phyloP scores from a whole-genome alignment of 768 basidiomycete genomes.

The Xerocomus spinulosus region DNA sequence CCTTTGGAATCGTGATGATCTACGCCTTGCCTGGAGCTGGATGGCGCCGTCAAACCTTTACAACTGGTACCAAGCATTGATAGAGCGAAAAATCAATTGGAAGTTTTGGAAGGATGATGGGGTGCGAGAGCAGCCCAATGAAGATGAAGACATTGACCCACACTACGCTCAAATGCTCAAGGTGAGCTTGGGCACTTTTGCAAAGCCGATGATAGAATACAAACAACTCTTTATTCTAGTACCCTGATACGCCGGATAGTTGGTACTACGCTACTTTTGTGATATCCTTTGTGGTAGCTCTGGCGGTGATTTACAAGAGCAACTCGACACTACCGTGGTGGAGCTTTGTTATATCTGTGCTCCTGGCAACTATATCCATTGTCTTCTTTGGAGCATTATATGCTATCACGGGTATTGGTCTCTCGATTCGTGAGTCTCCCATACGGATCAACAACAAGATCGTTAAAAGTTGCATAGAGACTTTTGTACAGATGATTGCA shows the following conservation, averaged over 20 bases:
- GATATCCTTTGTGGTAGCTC: slow-evolving; percentile 41
- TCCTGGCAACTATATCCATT: slow-evolving; percentile 46
- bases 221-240: slow-evolving; percentile 14
- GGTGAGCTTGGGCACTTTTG: slow-evolving; percentile 24
- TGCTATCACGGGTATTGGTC: slow-evolving; percentile 41
- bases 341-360: slow-evolving; percentile 47
- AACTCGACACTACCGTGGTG: slow-evolving; percentile 56
- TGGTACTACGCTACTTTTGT: slow-evolving; percentile 31
- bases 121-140: slow-evolving; percentile 25
- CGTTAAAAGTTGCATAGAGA: slow-evolving; percentile 12
- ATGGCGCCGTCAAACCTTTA: slow-evolving; percentile 29
- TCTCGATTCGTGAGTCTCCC: slow-evolving; percentile 20
- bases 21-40: slow-evolving; percentile 46
- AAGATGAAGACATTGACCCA: slow-evolving; percentile 43
- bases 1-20: slow-evolving; percentile 51
- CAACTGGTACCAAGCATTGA: slow-evolving; percentile 20
- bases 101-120: slow-evolving; percentile 33
- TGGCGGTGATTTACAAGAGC: slow-evolving; percentile 51
- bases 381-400: slow-evolving; percentile 52
- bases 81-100: slow-evolving; percentile 33
- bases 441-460: not conserved
- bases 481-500: slow-evolving; percentile 34
- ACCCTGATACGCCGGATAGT: slow-evolving; percentile 30
- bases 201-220: not conserved
- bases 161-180: slow-evolving; percentile 51